Base-by-base conservation (phyloP, 257 asterid species). In the Fraxinus anomala region DNA sequence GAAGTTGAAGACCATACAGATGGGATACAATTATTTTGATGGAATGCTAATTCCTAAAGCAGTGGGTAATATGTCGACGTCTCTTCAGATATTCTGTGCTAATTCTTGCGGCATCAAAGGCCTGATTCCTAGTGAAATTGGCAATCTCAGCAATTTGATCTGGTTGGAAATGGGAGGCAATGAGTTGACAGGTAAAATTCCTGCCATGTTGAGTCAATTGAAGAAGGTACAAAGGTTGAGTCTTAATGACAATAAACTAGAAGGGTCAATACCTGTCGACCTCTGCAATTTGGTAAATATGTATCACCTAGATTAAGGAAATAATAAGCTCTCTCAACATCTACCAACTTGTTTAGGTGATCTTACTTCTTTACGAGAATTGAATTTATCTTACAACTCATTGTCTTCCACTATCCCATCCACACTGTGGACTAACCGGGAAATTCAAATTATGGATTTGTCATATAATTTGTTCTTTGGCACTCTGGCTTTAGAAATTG, bases 31-130 rank as follows among this genome's bases (percentile, higher is more conserved):
- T 40, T 73, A 63, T 11, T 68, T 82, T 17, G 67, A 54, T 5
- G 82, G 77, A 36, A 66, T 28, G 39, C 76, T 82, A 33, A 33
- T 33, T 63, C 85, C 83, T 3, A 78, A 63, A 26, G 75, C 77
- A 30, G 5, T 70, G 2, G 74, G 80, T 8, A 82, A 82, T 73
- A 49, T 76, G 30, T 83, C 86, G 2, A 7, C 65, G 3, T 71
- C 79, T 37, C 68, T 79, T 17, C 67, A 54, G 30, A 19, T 3
- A 1, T 49, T 83, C 24, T 0, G 0, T 21, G 83, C 79, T 13
- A 0, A 0, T 40, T 0, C 3, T 5, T 70, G 51, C 21, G 47
- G 74, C 17, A 61, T 82, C 49, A 75, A 21, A 61, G 83, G 86
- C 59, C 16, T 3, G n/a, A 75, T 82, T 47, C 83, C 86, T 0